Base-by-base conservation (phyloP, 2,329 filamentous ascomycete species). In the Triangularia setosa region DNA sequence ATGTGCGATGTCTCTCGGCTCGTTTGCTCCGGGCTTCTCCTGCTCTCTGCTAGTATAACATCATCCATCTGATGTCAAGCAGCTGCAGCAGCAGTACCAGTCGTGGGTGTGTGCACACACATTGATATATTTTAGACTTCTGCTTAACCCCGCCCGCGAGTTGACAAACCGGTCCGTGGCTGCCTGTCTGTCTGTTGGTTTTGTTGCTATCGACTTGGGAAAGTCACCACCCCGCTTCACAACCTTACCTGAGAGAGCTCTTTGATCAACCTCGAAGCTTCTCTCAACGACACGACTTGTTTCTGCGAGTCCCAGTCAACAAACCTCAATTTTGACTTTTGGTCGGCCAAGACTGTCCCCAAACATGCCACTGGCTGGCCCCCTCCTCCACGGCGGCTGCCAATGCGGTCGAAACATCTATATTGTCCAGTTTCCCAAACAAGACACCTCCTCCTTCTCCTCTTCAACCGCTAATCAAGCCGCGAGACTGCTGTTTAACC, bases 341-440 rank as follows among this genome's bases (percentile, higher is more conserved):
- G 5, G 30, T 11, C 30, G 30, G 3, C 2, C 6, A 21, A 21
- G 21, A 48, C 7, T 21, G n/a, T 14, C 40, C 7, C 6, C 30
- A 18, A 65, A 23, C 53, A 85, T 85, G 83, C 80, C 74, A 72
- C 74, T 76, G 59, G 73, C 77, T 64, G n/a, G n/a, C n/a, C 79
- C 84, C 66, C 83, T 83, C 44, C 83, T 96, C 64, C 87, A 84
- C 68, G 93, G 93, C 72, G 86, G 88, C 68, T 97, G 93, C 79
- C 88, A 90, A 61, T 97, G 93, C 76, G 92, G 93, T 64, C 87
- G 93, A 66, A 96, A 95, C 73, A 84, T 88, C 73, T 97, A 96
- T 78, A 82, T 87, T 64, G 87, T 97, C 69, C 78, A 85, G 55
- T 82, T 94, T 24, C 92, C 92, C 80, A 55, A 18, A 21, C 77